These are phyloP conservation scores for Hypericum perforatum DNA, from an alignment of 345 rosid genomes.

Conservation along the genomic window DNA sequence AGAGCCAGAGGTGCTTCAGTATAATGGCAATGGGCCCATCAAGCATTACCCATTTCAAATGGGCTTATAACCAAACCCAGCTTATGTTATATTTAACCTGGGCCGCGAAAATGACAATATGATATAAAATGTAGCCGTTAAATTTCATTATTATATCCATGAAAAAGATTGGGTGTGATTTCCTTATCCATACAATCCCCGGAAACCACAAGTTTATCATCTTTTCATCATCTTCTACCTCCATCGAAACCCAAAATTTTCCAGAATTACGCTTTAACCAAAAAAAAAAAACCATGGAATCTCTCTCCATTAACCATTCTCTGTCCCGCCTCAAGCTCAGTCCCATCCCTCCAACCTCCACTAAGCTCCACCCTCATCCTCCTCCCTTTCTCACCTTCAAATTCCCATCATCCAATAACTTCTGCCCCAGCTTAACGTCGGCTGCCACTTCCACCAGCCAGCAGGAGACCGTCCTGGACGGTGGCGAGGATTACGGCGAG, in stretches of 20 bases:
- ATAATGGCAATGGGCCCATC: too few relatives aligned
- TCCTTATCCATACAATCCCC: too few relatives aligned
- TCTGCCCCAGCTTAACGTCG: constrained; percentile 12
- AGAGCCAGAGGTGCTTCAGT: too few relatives aligned
- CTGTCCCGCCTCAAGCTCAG: constrained; percentile 33
- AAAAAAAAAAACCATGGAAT: constrained; percentile 32
- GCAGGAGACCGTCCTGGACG: constrained; percentile 8
- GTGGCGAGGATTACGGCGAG: constrained; percentile 62
- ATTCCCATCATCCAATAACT: constrained; percentile 1
- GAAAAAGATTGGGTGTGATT: too few relatives aligned
- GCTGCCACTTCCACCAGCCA: constrained; percentile 27
- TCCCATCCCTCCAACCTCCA: constrained; percentile 15
- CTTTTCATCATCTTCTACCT: neutral
- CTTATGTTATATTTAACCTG: too few relatives aligned
- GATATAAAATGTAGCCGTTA: too few relatives aligned
- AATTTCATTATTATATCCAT: too few relatives aligned
- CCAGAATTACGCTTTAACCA: too few relatives aligned
- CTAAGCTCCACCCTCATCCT: constrained; percentile 6
- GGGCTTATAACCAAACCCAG: too few relatives aligned
- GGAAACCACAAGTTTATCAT: too few relatives aligned
- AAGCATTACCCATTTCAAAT: too few relatives aligned
- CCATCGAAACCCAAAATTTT: constrained; percentile 6
- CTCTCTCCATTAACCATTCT: constrained; percentile 36
- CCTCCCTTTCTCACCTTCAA: constrained; percentile 5
- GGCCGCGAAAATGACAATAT: too few relatives aligned